Evolutionary conservation across 257 asterid species (phyloP).

Genomic region (Capsicum baccatum): DNA sequence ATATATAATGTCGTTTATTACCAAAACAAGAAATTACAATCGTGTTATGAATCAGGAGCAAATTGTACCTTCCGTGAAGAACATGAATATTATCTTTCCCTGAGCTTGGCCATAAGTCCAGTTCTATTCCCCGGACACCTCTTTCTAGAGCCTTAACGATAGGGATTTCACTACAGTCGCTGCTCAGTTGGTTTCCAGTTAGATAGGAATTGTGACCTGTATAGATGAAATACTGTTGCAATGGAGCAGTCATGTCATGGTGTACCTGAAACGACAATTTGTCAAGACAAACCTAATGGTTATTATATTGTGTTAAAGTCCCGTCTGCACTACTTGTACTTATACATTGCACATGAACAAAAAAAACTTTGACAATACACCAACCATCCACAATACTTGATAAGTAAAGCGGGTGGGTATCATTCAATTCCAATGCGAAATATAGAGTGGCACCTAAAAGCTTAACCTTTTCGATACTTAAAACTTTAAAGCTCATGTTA

Average conservation of each 20-base stretch:
- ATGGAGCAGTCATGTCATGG: constrained; percentile 96
- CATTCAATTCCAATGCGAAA: neutral
- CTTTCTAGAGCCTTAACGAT: constrained; percentile 74
- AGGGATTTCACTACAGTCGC: constrained; percentile 90
- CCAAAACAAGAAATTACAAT: neutral
- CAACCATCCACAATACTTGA: neutral
- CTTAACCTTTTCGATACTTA: too few relatives aligned
- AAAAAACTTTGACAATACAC: neutral
- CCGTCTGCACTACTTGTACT: neutral
- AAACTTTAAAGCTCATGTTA: too few relatives aligned
- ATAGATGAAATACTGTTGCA: constrained; percentile 92
- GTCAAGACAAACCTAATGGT: constrained; percentile 32
- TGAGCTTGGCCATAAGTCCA: constrained; percentile 93
- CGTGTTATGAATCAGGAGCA: constrained; percentile 30
- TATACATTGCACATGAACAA: too few relatives aligned
- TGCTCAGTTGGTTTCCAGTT: constrained; percentile 91
- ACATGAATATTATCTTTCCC: constrained; percentile 73
- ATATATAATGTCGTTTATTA: too few relatives aligned
- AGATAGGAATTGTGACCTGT: constrained; percentile 97
- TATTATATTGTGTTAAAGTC: neutral
- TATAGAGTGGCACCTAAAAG: neutral
- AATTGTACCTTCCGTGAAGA: constrained; percentile 92
- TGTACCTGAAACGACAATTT: constrained; percentile 71
- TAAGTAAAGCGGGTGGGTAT: neutral
- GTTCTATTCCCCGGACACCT: constrained; percentile 93